Base-by-base conservation (phyloP, 1,139 yeast genomes). In the Blastobotrys arbuscula region DNA sequence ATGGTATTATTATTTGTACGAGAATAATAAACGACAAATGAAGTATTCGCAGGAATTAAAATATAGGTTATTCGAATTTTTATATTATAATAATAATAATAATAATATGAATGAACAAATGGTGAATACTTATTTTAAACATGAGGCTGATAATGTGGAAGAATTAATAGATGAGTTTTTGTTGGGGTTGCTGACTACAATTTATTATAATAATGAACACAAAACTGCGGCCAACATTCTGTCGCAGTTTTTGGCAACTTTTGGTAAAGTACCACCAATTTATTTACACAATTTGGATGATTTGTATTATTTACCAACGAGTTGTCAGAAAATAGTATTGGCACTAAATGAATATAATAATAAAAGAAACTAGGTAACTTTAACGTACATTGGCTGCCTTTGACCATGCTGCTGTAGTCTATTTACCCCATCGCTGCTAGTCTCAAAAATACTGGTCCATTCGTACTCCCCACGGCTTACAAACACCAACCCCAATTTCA, bases 391-490 rank as follows among this genome's bases (percentile, higher is more conserved):
- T 28, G 73, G 72, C 18, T 56, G 62, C 36, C 69, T 56, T 48
- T 68, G 68, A 10, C 62, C 58, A 45, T 65, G 64, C 44, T 67
- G 69, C 15, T 57, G 53, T 4, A 49, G 40, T 13, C 45, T 42
- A 23, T 50, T 51, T 15, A 48, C 49, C 16, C 58, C 59, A 6
- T 44, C 36, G 26, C 50, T 42, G 36, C 48, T 44, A 10, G 55
- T 75, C 53, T 86, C 95, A 54, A 85, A 72, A 2, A 84, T 66
- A 0, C 81, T 76, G 0, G 89, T 86, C 88, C 95, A 84, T 62
- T 84, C 90, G 60, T 81, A 85, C 49, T 80, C 84, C 1, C 95
- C 96, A 39, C 75, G 73, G 47, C 81, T 85, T 45, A 87, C 67
- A 18, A 84, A 73, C 19, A 81, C 75, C 49, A 82, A 76, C 5